These are phyloP conservation scores for Kandelia obovata DNA, from an alignment of 345 rosid species.

Conservation along the genomic window DNA sequence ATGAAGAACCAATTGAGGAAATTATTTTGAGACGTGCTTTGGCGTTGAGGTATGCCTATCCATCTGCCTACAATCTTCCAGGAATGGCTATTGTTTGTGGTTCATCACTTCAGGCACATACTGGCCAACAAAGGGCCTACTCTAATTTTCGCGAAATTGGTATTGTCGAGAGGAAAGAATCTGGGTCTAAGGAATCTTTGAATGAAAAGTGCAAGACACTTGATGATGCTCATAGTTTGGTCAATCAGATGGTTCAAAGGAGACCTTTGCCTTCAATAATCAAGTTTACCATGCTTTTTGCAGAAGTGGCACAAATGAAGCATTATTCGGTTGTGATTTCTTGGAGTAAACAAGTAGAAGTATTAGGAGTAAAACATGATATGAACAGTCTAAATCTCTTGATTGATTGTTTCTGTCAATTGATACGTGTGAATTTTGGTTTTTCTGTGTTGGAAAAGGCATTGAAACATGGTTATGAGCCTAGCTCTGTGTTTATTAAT, in stretches of 20 bases:
- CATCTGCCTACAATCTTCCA: not conserved
- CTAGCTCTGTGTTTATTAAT: conserved; percentile 2
- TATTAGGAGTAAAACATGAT: not conserved
- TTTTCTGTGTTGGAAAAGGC: conserved; percentile 1
- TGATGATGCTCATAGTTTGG: not conserved
- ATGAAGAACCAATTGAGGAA: not conserved
- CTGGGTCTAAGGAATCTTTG: not conserved
- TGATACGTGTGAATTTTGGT: not conserved
- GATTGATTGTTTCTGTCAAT: not conserved
- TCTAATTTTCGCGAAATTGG: not conserved
- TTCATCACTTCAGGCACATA: not conserved
- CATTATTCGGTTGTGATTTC: not conserved
- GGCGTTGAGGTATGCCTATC: not conserved
- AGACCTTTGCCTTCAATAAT: not conserved
- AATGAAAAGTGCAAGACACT: not conserved
- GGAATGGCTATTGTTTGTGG: not conserved
- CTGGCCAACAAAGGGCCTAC: not conserved
- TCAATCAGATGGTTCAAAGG: not conserved
- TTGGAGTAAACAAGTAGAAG: not conserved
- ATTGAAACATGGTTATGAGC: conserved; percentile 1
- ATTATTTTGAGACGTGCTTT: not conserved
- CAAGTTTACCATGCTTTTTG: not conserved
- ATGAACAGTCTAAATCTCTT: not conserved
- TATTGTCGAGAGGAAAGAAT: not conserved
- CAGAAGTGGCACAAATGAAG: not conserved